These are phyloP conservation scores for Zygotorulaspora mrakii DNA, from an alignment of 1,139 yeast species.

Conservation along the genomic window DNA sequence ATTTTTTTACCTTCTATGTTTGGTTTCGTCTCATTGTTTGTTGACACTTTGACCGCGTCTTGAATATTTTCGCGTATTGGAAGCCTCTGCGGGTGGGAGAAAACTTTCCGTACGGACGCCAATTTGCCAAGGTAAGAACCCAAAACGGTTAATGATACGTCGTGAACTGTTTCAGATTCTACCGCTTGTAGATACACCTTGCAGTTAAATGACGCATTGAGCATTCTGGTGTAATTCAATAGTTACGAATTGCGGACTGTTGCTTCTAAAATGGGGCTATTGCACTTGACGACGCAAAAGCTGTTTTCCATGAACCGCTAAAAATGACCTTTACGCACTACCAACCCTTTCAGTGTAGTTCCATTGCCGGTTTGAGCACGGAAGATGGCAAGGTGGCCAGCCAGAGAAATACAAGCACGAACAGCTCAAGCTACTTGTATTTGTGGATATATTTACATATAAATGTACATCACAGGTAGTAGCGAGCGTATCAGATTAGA, in stretches of 20 bases:
- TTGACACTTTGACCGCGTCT: conserved; percentile 1
- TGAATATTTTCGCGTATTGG: conserved; percentile 1
- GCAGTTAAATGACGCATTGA: background rate
- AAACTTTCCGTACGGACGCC: conserved; percentile 2
- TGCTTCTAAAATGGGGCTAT: conserved; percentile 1
- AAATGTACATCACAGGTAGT: no score
- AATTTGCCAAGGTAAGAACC: background rate
- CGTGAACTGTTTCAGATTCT: background rate
- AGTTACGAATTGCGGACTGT: background rate
- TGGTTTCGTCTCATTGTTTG: conserved; percentile 1
- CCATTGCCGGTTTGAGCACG: background rate
- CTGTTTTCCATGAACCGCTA: conserved; percentile 2
- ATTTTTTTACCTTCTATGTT: background rate
- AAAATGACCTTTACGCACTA: background rate
- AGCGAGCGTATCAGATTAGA: no score
- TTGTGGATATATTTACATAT: no score
- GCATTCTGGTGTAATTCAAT: no score
- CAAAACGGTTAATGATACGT: background rate
- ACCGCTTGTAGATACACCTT: background rate
- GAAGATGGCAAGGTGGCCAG: background rate
- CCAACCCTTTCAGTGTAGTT: background rate
- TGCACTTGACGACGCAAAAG: conserved; percentile 1
- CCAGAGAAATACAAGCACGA: conserved; percentile 1
- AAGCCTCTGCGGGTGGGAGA: background rate
- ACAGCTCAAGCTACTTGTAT: no score